Base-by-base conservation (phyloP, 768 basidiomycete genomes). In the Cystofilobasidium bisporidii region DNA sequence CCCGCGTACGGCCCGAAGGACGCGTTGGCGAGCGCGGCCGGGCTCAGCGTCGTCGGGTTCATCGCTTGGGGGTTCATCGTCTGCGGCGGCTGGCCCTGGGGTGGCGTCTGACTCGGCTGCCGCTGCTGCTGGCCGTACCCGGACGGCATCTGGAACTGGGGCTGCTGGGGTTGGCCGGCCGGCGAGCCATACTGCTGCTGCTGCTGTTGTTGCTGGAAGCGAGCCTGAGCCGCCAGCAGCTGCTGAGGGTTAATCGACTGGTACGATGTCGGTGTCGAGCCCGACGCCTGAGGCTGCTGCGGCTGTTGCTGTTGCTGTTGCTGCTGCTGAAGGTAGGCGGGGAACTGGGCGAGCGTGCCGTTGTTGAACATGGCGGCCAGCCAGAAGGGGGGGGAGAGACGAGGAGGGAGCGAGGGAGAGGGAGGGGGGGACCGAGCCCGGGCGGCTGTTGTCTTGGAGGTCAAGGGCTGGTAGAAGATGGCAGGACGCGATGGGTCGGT, bases 291-390 rank as follows among this genome's bases (percentile, higher is more conserved):
- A 15, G 4, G 53, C 28, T 56, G 53, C 14, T 56, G 53, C 5
- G 10, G 45, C 47, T 48, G 47, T n/a, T 48, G 47, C 30, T 56
- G 53, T 32, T 56, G 53, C 30, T 56, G 53, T 17, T 56, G 53
- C 30, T 56, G 53, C 53, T 56, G 53, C 30, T 56, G 53, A 1
- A 56, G 53, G 53, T 56, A 56, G 28, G 53, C 53, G 28, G 53
- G 53, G 53, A 56, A 56, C 47, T 48, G 47, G 4, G 8, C 3
- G 22, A 48, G 20, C 28, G 26, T 2, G 53, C 17, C 30, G 4
- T 28, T 14, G 30, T 56, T 56, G 53, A 56, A 56, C 53, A 56
- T 56, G 18, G 28, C 11, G 1, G n/a, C 15, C 24, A 36, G 18
- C 20, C 17, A 18, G 24, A 59, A 36, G 41, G 2, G 36, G 26